Evolutionary conservation across 73 alveolate genomes (phyloP), one percentile per base, ranked within the genome.

Genomic region (Diophrys sp.): DNA sequence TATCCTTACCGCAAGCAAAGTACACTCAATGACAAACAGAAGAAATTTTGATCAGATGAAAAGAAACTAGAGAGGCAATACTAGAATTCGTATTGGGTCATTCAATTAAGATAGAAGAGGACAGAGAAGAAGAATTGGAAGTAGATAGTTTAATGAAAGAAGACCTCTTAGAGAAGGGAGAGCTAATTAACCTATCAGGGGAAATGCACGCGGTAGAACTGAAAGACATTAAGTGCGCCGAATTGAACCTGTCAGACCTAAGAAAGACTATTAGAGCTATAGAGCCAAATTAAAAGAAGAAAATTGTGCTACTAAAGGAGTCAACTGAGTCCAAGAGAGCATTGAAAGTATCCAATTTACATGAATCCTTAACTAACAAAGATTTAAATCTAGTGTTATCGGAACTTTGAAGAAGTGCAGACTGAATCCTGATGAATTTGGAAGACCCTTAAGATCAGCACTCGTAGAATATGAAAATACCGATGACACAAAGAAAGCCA

Each of bases 371-470:
- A 5, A 33, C 81, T 23, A 73, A 53, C 72, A 67, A 73, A 44
- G 81, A 73, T 27, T 67, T 73, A 29, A 73, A 73, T 77, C 67
- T 77, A 78, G 75, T 5, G 26, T 31, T 1, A 44, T 77, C n/a
- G 85, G 85, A 1, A 66, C 56, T 29, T 14, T 77, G 0, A 57
- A 77, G 55, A 28, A 25, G 32, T 77, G 85, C 85, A 77, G 44
- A 67, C 55, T 77, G 30, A 29, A 54, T 18, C 33, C 34, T 53
- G 85, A 77, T 27, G 62, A 67, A 31, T 70, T 54, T 1, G 85
- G 85, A 1, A 77, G 85, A 62, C 24, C 68, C 54, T 67, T 77
- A 0, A 78, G 85, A 0, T 54, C 71, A 26, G 85, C 85, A 26
- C 56, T 54, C 0, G 85, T 77, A 53, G 33, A 33, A 31, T 77